These are phyloP conservation scores for Platanthera zijinensis DNA, from an alignment of 106 monocot genomes.

Conservation along the genomic window DNA sequence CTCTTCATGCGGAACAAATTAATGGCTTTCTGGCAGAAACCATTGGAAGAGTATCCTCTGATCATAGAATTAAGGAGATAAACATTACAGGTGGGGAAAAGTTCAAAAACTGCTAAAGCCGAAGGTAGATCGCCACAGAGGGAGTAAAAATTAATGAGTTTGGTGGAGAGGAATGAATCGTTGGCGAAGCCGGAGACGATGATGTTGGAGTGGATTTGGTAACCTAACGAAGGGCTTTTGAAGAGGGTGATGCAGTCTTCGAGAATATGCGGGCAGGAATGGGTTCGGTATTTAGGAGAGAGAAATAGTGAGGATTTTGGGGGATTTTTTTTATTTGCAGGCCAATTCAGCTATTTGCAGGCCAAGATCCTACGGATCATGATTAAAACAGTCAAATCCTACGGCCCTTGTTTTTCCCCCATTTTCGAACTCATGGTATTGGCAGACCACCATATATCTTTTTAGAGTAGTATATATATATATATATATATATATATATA, in stretches of 20 bases:
- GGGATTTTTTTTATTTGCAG: too few relatives aligned
- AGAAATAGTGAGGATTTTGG: too few relatives aligned
- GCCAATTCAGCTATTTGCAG: too few relatives aligned
- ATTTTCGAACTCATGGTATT: too few relatives aligned
- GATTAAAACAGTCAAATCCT: too few relatives aligned
- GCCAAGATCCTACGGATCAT: too few relatives aligned
- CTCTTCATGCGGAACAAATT: constrained; percentile 25
- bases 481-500: too few relatives aligned
- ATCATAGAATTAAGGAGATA: constrained; percentile 47
- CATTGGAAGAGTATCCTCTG: constrained; percentile 34
- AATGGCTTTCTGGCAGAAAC: constrained; percentile 32
- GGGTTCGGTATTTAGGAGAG: too few relatives aligned
- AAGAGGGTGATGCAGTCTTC: constrained; percentile 14
- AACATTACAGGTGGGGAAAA: constrained; percentile 13
- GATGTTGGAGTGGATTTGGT: constrained; percentile 37
- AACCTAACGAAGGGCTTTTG: constrained; percentile 10
- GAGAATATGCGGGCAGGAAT: constrained; percentile 7
- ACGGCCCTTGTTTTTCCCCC: too few relatives aligned
- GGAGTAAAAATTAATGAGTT: constrained; percentile 54
- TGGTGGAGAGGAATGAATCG: constrained; percentile 41
- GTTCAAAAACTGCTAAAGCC: constrained; percentile 19
- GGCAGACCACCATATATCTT: too few relatives aligned
- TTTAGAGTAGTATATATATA: too few relatives aligned
- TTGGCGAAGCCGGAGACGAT: constrained; percentile 25
- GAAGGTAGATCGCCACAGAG: constrained; percentile 13